phyloP scores from a whole-genome alignment of 139 green algal species.

The Chlorokybus atmophyticus region DNA sequence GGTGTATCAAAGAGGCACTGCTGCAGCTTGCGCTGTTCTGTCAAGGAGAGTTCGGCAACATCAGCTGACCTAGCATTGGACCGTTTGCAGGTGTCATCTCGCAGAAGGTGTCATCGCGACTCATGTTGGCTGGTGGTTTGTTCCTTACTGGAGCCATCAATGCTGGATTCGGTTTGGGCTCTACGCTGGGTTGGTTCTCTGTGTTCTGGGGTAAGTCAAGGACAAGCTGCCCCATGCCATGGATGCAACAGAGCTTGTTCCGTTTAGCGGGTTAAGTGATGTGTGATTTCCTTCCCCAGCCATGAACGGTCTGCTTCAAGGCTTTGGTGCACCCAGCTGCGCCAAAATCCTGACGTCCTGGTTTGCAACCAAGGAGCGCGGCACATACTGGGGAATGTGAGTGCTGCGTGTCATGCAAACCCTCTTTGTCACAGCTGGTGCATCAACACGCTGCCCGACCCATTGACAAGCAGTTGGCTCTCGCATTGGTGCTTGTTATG shows the following conservation, averaged over 20 bases:
- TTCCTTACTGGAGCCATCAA: conserved; percentile 71
- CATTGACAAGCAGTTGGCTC: no score
- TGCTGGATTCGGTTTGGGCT: conserved; percentile 72
- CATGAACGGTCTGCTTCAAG: conserved; percentile 81
- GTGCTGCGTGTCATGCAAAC: no score
- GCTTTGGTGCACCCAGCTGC: conserved; percentile 81
- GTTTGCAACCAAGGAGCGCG: conserved; percentile 69
- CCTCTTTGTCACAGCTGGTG: no score
- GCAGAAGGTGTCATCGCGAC: conserved; percentile 51
- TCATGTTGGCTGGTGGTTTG: conserved; percentile 77
- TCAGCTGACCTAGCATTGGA: no score
- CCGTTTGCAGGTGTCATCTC: conserved; percentile 84
- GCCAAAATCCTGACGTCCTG: conserved; percentile 90
- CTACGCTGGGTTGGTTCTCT: conserved; percentile 61
- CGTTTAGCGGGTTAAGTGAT: no score
- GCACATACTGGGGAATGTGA: conserved; percentile 75
- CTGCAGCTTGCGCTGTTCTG: no score
- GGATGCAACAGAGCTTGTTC: no score
- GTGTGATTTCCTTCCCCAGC: conserved; percentile 3
- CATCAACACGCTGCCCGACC: no score
- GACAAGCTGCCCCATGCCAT: no score
- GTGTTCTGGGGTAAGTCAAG: conserved; percentile 13
- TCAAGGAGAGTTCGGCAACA: no score
- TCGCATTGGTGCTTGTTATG: no score
- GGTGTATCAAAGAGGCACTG: no score